A percentile compares a stretch with the other conserved stretches of the same genome.
phyloP scores from a whole-genome alignment of 2,329 filamentous ascomycete genomes.

The Cadophora gregata region DNA sequence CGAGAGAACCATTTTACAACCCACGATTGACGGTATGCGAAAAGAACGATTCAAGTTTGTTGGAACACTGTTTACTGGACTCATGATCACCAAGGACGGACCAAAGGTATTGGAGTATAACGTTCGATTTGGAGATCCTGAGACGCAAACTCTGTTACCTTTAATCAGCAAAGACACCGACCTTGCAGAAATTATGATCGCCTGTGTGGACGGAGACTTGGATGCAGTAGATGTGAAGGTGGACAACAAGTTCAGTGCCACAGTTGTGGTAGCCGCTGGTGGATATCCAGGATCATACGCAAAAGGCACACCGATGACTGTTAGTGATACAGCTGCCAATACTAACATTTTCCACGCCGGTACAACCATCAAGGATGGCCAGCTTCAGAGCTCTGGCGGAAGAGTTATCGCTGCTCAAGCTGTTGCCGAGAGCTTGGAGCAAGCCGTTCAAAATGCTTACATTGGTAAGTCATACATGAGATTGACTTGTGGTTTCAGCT shows the following conservation, averaged over 20 bases:
- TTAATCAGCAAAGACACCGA: conserved; percentile 80
- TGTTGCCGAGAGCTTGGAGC: conserved; percentile 74
- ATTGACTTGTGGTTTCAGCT: background rate
- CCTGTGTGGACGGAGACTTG: conserved; percentile 78
- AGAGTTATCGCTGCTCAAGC: conserved; percentile 94
- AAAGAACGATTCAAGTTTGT: conserved; percentile 76
- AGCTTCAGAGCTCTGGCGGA: conserved; percentile 80
- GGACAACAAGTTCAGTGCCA: conserved; percentile 76
- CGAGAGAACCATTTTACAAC: conserved; percentile 82
- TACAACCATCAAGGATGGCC: conserved; percentile 68
- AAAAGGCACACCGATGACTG: conserved; percentile 71
- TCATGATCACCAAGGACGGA: conserved; percentile 86
- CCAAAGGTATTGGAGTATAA: conserved; percentile 92
- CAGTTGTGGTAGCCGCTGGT: conserved; percentile 90
- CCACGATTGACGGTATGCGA: conserved; percentile 88
- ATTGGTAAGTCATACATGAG: conserved; percentile 53
- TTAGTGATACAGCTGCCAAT: conserved; percentile 53
- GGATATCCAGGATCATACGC: conserved; percentile 88
- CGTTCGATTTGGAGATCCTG: conserved; percentile 89
- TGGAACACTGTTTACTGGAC: conserved; percentile 84
- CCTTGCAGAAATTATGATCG: conserved; percentile 86
- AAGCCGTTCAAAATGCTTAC: conserved; percentile 89
- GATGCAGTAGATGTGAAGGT: conserved; percentile 72
- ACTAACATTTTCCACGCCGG: conserved; percentile 93
- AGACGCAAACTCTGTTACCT: conserved; percentile 85